Base-by-base conservation (phyloP, 2,329 filamentous ascomycete species). In the Aureobasidium sp. region DNA sequence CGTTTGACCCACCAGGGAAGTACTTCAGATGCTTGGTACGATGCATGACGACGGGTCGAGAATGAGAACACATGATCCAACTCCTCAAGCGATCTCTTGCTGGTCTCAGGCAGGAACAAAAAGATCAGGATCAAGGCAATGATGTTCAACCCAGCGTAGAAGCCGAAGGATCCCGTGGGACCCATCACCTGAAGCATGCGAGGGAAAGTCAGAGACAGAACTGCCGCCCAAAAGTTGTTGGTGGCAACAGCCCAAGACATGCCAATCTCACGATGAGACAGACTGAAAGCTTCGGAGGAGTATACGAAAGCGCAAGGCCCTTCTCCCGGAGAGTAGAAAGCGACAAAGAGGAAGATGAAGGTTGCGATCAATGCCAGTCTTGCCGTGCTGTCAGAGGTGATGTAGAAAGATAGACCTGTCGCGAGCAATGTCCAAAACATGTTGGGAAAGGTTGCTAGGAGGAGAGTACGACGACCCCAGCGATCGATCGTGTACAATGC, bases 71-170 rank as follows among this genome's bases (percentile, higher is more conserved):
- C 74, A 66, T 80, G 81, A 63, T 80, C 78, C 24, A 80, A 71
- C 64, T 80, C 78, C 66, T 80, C 78, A 13, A 80, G 75, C 0
- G 78, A 78, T 9, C 75, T 70, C 65, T 79, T 76, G 68, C 80
- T 79, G 51, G 77, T 80, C 67, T 77, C 75, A 20, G 75, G 75
- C 46, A 77, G 78, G 79, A 80, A 83, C 44, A 87, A 75, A 75
- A 86, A 87, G 65, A 88, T 87, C 76, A 88, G 82, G 27, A 84
- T 63, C 17, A 87, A 76, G 0, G 85, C 85, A 2, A 83, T 69
- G 4, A 86, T 66, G 65, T 88, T 89, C 8, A 88, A 73, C 0
- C 74, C 83, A 27, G 77, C 79, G 63, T 87, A 87, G 69, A 87
- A 85, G 3, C 82, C 79, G 66, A 87, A 87, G 1, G 83, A 81